Evolutionary conservation across 305 asterid species (phyloP).

Genomic region (Solanum hybrid): DNA sequence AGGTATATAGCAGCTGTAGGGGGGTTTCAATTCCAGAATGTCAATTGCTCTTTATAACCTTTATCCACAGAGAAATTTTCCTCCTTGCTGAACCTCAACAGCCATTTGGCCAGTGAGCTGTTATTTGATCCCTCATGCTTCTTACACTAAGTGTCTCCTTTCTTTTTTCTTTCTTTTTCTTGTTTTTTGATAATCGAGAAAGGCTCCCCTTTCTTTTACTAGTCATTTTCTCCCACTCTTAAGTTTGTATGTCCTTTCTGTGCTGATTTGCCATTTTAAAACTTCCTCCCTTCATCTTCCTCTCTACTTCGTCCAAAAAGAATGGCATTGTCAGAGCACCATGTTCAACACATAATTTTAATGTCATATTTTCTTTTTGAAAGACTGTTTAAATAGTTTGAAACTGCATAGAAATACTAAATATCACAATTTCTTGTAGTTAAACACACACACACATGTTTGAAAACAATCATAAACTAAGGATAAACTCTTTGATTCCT

Average conservation of each 20-base stretch:
- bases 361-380: neutral
- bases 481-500: neutral
- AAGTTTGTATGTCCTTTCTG: neutral
- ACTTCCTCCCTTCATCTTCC: neutral
- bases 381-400: neutral
- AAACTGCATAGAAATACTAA: neutral
- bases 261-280: neutral
- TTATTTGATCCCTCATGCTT: neutral
- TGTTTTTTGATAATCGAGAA: neutral
- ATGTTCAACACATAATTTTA: neutral
- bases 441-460: neutral
- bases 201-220: neutral
- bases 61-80: neutral
- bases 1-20: neutral
- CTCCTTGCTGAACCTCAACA: neutral
- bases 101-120: neutral
- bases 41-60: neutral
- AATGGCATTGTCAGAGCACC: neutral
- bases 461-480: neutral
- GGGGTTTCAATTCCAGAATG: neutral
- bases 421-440: neutral
- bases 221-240: neutral
- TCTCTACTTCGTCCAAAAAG: neutral
- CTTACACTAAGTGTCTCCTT: neutral
- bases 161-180: neutral